Evolutionary conservation across 2,329 filamentous ascomycete species (phyloP).

Genomic region (Penicillium sp.): DNA sequence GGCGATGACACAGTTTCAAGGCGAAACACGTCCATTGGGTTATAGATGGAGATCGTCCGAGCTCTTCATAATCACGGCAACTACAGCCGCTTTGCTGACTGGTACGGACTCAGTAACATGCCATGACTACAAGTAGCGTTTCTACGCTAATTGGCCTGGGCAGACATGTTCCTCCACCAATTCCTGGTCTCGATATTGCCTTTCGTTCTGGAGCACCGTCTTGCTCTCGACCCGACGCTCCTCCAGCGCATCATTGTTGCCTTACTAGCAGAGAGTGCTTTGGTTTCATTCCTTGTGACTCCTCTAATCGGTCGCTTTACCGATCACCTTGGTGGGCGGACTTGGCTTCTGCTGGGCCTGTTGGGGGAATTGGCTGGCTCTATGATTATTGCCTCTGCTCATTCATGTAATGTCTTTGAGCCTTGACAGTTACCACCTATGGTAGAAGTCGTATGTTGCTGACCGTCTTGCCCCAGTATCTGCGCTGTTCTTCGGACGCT

Average conservation of each 20-base stretch:
- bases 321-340: background rate
- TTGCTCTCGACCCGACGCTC: background rate
- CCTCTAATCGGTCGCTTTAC: background rate
- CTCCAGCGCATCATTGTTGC: background rate
- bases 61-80: background rate
- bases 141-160: background rate
- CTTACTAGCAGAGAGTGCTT: background rate
- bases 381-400: background rate
- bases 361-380: background rate
- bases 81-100: background rate
- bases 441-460: background rate
- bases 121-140: too few species aligned
- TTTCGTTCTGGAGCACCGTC: background rate
- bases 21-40: background rate
- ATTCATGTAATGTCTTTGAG: background rate
- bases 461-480: background rate
- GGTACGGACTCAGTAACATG: background rate
- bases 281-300: background rate
- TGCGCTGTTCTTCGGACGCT: background rate
- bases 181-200: conserved; percentile 1
- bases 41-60: background rate
- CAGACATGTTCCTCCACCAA: background rate
- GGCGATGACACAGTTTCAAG: background rate
- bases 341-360: background rate
- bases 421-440: too few species aligned